These are phyloP conservation scores for Coemansia javaensis DNA, from an alignment of 192 early-diverging fungal genomes.

Conservation along the genomic window DNA sequence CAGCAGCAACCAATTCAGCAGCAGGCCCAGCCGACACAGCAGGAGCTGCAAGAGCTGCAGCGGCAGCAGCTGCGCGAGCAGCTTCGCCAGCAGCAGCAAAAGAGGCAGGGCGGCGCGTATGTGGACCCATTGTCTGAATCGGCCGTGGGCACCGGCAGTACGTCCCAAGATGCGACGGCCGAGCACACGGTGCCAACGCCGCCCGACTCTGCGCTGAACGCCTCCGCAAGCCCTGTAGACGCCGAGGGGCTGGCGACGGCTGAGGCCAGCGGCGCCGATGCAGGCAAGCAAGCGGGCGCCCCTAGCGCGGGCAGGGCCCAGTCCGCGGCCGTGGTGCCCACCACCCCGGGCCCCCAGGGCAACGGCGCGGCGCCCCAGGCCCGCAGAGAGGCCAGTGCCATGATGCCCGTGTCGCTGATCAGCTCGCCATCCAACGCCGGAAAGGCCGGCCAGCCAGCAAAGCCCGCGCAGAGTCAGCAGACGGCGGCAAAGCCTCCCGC, in stretches of 20 bases:
- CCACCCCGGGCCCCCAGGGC: no score
- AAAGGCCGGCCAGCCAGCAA: neutral
- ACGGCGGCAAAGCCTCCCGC: no score
- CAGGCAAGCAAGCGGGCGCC: no score
- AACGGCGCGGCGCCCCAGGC: neutral
- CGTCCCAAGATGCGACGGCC: neutral
- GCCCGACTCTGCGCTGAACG: no score
- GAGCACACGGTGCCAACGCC: no score
- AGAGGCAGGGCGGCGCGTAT: neutral
- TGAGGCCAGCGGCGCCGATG: no score
- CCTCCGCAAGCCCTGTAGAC: no score
- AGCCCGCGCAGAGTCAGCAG: neutral
- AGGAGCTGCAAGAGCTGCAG: conserved; percentile 5
- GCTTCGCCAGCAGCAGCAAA: neutral
- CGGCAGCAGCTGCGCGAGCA: conserved; percentile 1
- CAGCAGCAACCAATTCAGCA: conserved; percentile 7
- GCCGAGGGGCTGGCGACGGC: no score
- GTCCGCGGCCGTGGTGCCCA: no score
- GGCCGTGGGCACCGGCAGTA: no score
- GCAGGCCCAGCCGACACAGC: conserved; percentile 1
- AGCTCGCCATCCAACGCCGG: conserved; percentile 1
- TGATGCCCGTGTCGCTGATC: conserved; percentile 24
- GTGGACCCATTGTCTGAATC: no score
- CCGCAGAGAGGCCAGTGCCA: neutral
- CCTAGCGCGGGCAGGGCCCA: no score